Evolutionary conservation across 768 basidiomycete species (phyloP).

Genomic region (Cystofilobasidium ferigula): DNA sequence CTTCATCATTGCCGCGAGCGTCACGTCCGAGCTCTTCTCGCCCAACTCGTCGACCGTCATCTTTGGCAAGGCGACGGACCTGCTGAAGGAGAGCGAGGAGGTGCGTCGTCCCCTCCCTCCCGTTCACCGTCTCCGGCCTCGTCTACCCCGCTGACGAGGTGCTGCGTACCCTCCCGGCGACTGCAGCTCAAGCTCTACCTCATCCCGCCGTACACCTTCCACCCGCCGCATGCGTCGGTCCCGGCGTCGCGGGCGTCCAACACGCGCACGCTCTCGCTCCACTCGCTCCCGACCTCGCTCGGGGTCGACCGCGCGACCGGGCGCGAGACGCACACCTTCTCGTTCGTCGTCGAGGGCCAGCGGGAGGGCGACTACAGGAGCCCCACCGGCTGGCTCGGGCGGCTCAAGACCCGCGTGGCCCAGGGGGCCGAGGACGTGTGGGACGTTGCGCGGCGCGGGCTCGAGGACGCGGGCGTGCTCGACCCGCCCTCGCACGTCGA

Average conservation of each 20-base stretch:
- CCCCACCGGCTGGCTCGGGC: slow-evolving; percentile 18
- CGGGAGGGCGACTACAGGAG: slow-evolving; percentile 4
- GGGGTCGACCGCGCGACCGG: slow-evolving; percentile 5
- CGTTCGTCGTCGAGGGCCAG: slow-evolving; percentile 21
- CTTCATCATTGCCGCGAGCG: slow-evolving; percentile 9
- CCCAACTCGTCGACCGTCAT: slow-evolving; percentile 22
- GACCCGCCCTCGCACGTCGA: not conserved
- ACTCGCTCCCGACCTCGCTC: slow-evolving; percentile 4
- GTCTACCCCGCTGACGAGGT: not conserved
- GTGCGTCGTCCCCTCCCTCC: slow-evolving; percentile 7
- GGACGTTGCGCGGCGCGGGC: not conserved
- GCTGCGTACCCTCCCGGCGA: not conserved
- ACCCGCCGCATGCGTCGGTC: slow-evolving; percentile 16
- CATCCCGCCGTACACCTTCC: slow-evolving; percentile 24
- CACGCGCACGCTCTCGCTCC: slow-evolving; percentile 3
- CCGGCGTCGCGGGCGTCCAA: not conserved
- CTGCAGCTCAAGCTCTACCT: slow-evolving; percentile 21
- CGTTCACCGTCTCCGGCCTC: too few species aligned
- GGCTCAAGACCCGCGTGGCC: not conserved
- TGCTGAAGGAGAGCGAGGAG: slow-evolving; percentile 12
- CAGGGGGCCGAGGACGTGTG: not conserved
- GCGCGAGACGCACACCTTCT: slow-evolving; percentile 15
- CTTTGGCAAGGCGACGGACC: slow-evolving; percentile 19
- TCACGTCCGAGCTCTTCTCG: slow-evolving; percentile 21
- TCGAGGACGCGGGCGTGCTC: not conserved